Evolutionary conservation across 78 protist genomes (phyloP).

Genomic region (Protostelium mycophagum): DNA sequence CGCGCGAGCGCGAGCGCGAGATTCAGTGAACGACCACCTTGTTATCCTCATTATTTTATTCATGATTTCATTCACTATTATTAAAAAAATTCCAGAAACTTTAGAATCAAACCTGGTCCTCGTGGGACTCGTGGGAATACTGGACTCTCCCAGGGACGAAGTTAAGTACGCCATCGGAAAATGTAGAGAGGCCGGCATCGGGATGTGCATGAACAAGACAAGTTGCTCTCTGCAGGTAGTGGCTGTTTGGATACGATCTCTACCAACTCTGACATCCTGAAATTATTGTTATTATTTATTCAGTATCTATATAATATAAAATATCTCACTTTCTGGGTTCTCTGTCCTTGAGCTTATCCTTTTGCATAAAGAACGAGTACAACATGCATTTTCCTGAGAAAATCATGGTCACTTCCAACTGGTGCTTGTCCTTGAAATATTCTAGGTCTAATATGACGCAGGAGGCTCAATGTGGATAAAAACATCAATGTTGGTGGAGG

Average conservation of each 20-base stretch:
- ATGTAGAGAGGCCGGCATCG: constrained; percentile 65
- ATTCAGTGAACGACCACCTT: too few species aligned
- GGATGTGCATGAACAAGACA: constrained; percentile 65
- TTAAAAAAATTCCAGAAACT: too few species aligned
- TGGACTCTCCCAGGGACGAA: constrained; percentile 64
- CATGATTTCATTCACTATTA: too few species aligned
- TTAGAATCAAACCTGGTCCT: constrained; percentile 1
- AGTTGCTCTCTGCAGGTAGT: constrained; percentile 34
- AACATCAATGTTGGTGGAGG: too few species aligned
- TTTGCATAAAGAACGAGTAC: constrained; percentile 41
- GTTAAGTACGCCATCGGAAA: constrained; percentile 17
- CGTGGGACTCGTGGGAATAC: constrained; percentile 32
- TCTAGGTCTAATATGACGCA: too few species aligned
- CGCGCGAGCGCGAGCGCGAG: too few species aligned
- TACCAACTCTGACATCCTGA: neutral
- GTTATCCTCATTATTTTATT: too few species aligned
- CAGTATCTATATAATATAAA: too few species aligned
- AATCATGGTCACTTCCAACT: constrained; percentile 66
- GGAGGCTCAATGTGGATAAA: too few species aligned
- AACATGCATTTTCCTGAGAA: constrained; percentile 70
- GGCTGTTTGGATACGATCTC: constrained; percentile 32
- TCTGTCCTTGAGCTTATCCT: constrained; percentile 42
- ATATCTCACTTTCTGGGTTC: constrained; percentile 17
- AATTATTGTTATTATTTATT: neutral
- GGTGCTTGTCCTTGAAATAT: constrained; percentile 39